Percentiles rank a stretch among this genome's conserved stretches.
phyloP scores from a whole-genome alignment of 2,329 filamentous ascomycete genomes.

The Ramularia endophylla region DNA sequence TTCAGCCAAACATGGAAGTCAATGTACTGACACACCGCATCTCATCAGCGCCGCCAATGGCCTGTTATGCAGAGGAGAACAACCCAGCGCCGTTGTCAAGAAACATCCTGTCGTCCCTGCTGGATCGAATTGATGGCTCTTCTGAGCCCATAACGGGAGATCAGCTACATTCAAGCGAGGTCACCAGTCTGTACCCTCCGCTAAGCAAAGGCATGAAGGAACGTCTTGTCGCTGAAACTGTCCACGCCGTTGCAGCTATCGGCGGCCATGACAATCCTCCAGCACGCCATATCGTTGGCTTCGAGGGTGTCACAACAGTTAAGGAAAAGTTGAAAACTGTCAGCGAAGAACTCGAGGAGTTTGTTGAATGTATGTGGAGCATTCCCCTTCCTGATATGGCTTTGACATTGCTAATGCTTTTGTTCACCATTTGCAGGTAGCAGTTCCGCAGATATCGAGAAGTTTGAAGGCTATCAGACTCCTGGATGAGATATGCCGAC shows the following conservation, averaged over 20 bases:
- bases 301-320: conserved; percentile 79
- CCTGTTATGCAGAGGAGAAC: conserved; percentile 60
- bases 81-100: conserved; percentile 76
- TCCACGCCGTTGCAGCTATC: conserved; percentile 85
- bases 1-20: conserved; percentile 93
- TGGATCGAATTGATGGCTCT: conserved; percentile 59
- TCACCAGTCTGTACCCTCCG: conserved; percentile 67
- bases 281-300: conserved; percentile 85
- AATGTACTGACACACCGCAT: conserved; percentile 81
- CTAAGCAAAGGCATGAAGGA: conserved; percentile 64
- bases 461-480: conserved; percentile 11
- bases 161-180: conserved; percentile 41
- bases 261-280: conserved; percentile 95
- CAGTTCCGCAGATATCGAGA: conserved; percentile 67
- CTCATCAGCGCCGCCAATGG: conserved; percentile 72
- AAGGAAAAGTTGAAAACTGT: conserved; percentile 97
- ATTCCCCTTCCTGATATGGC: no score
- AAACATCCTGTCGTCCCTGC: conserved; percentile 72
- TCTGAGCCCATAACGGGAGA: conserved; percentile 40
- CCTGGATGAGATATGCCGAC: no score
- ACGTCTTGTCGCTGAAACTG: conserved; percentile 75
- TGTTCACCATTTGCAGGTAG: no score
- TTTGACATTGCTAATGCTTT: no score
- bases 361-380: conserved; percentile 90
- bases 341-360: conserved; percentile 93